Evolutionary conservation across 495 filamentous ascomycete genomes (phyloP).

Genomic region (Xylaria venustula): DNA sequence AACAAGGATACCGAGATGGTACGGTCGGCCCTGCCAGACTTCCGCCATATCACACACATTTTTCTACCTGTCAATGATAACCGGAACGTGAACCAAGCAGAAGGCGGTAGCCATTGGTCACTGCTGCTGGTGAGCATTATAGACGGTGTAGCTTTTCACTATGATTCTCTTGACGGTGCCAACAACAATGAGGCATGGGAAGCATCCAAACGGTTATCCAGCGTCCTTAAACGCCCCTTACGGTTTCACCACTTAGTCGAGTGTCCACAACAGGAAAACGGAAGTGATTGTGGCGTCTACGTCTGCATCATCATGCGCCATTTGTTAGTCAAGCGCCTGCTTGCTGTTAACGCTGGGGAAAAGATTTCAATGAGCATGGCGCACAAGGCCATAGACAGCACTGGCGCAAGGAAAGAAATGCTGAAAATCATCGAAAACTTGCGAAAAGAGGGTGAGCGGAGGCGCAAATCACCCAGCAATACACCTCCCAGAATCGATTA

Average conservation of each 20-base stretch:
- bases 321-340: constrained; percentile 76
- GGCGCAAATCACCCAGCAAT: constrained; percentile 45
- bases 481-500: constrained; percentile 32
- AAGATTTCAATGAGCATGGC: constrained; percentile 94
- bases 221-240: constrained; percentile 62
- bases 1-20: constrained; percentile 73
- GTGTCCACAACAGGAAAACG: constrained; percentile 87
- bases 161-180: constrained; percentile 79
- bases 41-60: constrained; percentile 81
- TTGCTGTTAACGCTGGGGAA: constrained; percentile 69
- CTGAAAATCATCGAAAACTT: constrained; percentile 77
- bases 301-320: constrained; percentile 93
- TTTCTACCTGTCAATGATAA: constrained; percentile 97
- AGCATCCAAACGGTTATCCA: constrained; percentile 60
- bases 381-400: constrained; percentile 73
- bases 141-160: constrained; percentile 92
- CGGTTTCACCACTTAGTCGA: constrained; percentile 76
- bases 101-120: constrained; percentile 94
- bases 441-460: constrained; percentile 76
- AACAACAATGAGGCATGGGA: constrained; percentile 71
- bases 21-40: constrained; percentile 73
- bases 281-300: constrained; percentile 91
- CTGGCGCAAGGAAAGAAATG: constrained; percentile 79
- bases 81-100: constrained; percentile 67
- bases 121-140: constrained; percentile 84